A percentile compares a stretch with the other conserved stretches of the same genome.
These are phyloP conservation scores for Coniochaeta sp. DNA, from an alignment of 2,329 filamentous ascomycete species.

Conservation along the genomic window DNA sequence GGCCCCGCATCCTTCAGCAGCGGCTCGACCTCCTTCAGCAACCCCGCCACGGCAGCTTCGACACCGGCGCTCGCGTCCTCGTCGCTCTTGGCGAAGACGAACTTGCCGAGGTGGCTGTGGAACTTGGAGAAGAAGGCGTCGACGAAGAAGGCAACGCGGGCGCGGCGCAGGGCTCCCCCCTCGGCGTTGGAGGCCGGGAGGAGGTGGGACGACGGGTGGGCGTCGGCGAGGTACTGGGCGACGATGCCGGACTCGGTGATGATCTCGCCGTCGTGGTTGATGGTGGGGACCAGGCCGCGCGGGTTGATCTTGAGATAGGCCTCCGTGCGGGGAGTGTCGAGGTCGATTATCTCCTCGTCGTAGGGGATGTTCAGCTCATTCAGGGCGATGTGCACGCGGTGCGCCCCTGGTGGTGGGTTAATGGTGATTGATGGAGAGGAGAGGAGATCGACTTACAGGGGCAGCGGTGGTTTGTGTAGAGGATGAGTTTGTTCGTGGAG, in stretches of 20 bases:
- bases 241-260: conserved; percentile 69
- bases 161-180: conserved; percentile 54
- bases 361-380: conserved; percentile 59
- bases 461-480: conserved; percentile 66
- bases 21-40: conserved; percentile 69
- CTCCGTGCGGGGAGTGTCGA: conserved; percentile 58
- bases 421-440: not conserved
- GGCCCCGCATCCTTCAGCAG: conserved; percentile 48
- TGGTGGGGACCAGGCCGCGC: conserved; percentile 66
- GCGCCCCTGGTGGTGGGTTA: conserved; percentile 44
- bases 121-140: conserved; percentile 26
- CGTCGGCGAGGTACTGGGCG: conserved; percentile 63
- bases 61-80: conserved; percentile 42
- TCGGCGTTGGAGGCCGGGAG: conserved; percentile 46
- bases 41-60: conserved; percentile 43
- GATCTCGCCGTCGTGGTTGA: conserved; percentile 60
- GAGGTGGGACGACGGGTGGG: conserved; percentile 57
- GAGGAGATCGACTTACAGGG: conserved; percentile 42
- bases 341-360: conserved; percentile 67
- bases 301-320: conserved; percentile 76
- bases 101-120: conserved; percentile 35
- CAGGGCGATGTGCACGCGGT: conserved; percentile 67
- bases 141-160: conserved; percentile 62
- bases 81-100: conserved; percentile 36
- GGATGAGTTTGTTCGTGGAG: conserved; percentile 43